Conservation (phyloP, 148 eudicot species). For the Rhododendron mucronatum region DNA sequence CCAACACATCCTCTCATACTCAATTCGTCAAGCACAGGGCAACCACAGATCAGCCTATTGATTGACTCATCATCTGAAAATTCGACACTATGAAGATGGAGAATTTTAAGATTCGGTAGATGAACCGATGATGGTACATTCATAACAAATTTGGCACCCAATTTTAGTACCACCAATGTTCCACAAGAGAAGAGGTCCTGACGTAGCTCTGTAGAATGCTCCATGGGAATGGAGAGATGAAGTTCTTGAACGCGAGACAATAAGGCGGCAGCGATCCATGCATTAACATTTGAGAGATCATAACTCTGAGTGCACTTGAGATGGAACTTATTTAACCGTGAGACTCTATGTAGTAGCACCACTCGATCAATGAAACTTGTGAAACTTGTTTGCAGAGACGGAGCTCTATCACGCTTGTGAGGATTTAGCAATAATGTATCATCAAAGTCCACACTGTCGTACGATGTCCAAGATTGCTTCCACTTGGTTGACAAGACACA, state of each 20-base stretch:
- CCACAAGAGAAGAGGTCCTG: neutral
- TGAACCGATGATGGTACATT: neutral
- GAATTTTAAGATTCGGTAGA: conserved; percentile 13
- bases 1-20: neutral
- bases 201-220: neutral
- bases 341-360: neutral
- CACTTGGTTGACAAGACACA: too few relatives aligned
- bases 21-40: conserved; percentile 21
- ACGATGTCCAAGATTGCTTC: too few relatives aligned
- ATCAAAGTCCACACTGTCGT: neutral
- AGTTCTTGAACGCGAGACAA: neutral
- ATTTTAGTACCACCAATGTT: conserved; percentile 7
- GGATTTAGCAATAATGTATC: conserved; percentile 2
- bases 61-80: neutral
- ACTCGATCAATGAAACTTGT: neutral
- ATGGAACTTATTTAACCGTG: neutral
- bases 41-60: conserved; percentile 11
- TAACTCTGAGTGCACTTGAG: neutral
- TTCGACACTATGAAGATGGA: neutral
- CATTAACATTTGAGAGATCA: neutral
- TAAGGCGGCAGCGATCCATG: conserved; percentile 1
- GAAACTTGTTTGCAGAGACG: neutral
- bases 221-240: neutral
- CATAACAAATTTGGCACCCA: neutral
- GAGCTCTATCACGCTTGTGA: neutral